Percentiles rank a stretch among this genome's conserved stretches.
Evolutionary conservation across 2,329 filamentous ascomycete genomes (phyloP).

Genomic region (Hypoxylon sp.): DNA sequence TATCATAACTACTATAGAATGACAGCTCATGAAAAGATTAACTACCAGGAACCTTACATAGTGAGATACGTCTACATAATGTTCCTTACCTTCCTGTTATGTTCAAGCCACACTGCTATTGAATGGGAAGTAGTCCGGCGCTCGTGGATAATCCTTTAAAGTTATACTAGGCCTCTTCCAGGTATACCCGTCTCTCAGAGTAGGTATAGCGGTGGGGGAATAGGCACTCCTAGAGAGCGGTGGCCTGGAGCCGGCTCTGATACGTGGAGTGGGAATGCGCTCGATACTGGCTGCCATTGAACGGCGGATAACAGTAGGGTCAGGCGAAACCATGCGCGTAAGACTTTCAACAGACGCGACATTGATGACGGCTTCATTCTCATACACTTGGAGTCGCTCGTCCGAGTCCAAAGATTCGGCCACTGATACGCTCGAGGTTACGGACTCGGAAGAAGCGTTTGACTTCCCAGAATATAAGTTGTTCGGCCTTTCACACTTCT

Average conservation of each 20-base stretch:
- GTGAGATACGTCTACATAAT: not conserved
- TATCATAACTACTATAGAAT: not conserved
- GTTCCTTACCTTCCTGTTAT: not conserved
- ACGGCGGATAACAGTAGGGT: not conserved
- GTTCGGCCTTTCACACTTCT: not conserved
- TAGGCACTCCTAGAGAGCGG: slow-evolving; percentile 50
- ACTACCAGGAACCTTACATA: not conserved
- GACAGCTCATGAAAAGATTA: not conserved
- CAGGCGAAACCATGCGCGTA: not conserved
- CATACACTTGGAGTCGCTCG: slow-evolving; percentile 27
- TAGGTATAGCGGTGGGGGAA: slow-evolving; percentile 27
- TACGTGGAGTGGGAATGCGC: slow-evolving; percentile 42
- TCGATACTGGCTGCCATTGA: not conserved
- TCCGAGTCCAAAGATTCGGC: slow-evolving; percentile 26
- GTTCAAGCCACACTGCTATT: slow-evolving; percentile 5
- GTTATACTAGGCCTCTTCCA: slow-evolving; percentile 13
- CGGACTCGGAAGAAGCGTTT: slow-evolving; percentile 6
- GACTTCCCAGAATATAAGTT: not conserved
- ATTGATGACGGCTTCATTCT: slow-evolving; percentile 24
- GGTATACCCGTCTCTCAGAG: slow-evolving; percentile 6
- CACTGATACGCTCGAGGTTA: not conserved
- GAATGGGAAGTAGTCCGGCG: slow-evolving; percentile 46
- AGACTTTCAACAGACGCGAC: slow-evolving; percentile 12
- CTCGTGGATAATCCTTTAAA: slow-evolving; percentile 9
- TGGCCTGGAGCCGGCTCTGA: slow-evolving; percentile 48